Base-by-base conservation (phyloP, 371 early-diverging fungal species). In the Circinella umbellata region DNA sequence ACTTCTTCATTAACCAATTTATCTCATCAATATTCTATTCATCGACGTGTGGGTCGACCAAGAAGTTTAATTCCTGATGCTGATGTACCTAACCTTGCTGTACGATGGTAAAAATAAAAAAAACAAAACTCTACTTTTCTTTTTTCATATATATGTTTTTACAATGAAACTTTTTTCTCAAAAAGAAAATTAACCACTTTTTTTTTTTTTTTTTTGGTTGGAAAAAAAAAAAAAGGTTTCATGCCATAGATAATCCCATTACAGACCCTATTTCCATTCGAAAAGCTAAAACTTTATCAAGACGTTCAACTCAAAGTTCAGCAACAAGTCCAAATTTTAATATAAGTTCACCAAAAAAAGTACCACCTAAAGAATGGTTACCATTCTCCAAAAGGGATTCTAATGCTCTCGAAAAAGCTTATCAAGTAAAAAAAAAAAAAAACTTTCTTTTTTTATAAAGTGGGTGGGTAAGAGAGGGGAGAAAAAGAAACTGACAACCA, bases 301-400 rank as follows among this genome's bases (percentile, higher is more conserved):
- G 63, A 39, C 63, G 53, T 36, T 27, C 20, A 4, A 38, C 70
- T 7, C 36, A 48, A 20, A 70, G 35, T 1, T 54, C 69, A 10
- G 34, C 47, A 18, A 49, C 46, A 37, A 42, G 63, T 5, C 51
- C 51, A 18, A 54, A 20, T 54, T 20, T n/a, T 57, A 14, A 27
- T 57, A 18, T 57, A 1, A 17, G 49, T 20, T 64, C 71, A 47
- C 63, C 71, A 2, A 74, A 74, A 60, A 51, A 49, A 0, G 47
- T 48, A 14, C 71, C 74, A 13, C 76, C 79, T 4, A 69, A 85
- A n/a, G 78, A 87, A 10, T 90, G 90, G 90, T 75, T 86, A 6
- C 83, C 89, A 3, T 89, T 90, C 71, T 87, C 87, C 8, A 83
- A 79, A 55, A 80, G 89, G 15, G 90, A 90, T 68, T 87, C 85